Evolutionary conservation across 2,329 filamentous ascomycete species (phyloP).

Genomic region (Ambrosiella xylebori): DNA sequence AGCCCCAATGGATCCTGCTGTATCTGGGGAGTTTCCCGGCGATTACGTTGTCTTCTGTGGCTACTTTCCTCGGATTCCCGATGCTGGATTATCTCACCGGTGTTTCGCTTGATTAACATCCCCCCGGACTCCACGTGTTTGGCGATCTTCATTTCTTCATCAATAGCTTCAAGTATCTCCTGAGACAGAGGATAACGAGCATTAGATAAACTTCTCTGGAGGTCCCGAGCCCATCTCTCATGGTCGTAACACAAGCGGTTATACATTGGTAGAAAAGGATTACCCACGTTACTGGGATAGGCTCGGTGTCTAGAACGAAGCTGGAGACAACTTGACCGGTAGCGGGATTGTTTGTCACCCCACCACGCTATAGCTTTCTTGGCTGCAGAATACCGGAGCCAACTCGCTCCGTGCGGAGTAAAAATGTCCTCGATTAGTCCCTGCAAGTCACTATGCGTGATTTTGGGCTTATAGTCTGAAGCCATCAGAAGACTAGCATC

Average conservation of each 20-base stretch:
- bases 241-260: background rate
- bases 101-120: conserved; percentile 30
- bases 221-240: conserved; percentile 65
- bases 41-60: background rate
- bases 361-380: conserved; percentile 67
- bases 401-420: conserved; percentile 58
- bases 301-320: background rate
- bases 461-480: conserved; percentile 69
- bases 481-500: conserved; percentile 90
- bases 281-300: background rate
- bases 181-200: conserved; percentile 46
- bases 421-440: conserved; percentile 58
- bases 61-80: background rate
- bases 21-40: background rate
- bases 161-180: conserved; percentile 43
- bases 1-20: conserved; percentile 12
- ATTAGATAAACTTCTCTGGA: conserved; percentile 63
- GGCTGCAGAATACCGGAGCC: conserved; percentile 66
- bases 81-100: background rate
- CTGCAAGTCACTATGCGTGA: conserved; percentile 57
- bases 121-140: conserved; percentile 48
- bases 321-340: background rate
- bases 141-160: conserved; percentile 52
- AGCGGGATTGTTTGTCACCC: conserved; percentile 16
- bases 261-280: background rate